Base-by-base conservation (phyloP, 2,329 filamentous ascomycete species). In the Camptophora hylomeconis region DNA sequence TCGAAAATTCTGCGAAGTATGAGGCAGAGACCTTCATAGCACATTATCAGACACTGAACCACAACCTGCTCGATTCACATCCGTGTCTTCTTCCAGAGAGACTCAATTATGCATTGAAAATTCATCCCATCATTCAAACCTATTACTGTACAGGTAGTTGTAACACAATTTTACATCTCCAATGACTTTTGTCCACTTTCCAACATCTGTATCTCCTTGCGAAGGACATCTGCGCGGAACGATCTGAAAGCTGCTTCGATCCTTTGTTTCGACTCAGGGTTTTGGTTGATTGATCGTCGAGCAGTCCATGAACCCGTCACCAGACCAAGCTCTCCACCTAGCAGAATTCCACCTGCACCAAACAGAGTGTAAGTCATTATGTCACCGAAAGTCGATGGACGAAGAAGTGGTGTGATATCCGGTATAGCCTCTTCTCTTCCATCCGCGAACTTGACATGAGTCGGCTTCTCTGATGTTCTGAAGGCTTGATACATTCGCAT, bases 341-440 rank as follows among this genome's bases (percentile, higher is more conserved):
- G 38, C 36, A 80, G 72, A 4, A 77, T 46, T 0, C 74, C 73
- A 9, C 71, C 73, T 0, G 67, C 45, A 0, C 65, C 64, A 25
- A 77, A 72, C 45, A 79, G 67, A 36, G 67, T 65, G 44, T 74
- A 77, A 0, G 75, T 69, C 3, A 69, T 66, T 16, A 72, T 46
- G 38, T 80, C 75, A 9, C 72, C 72, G 26, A 67, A 45, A 1
- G 57, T 57, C 2, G 66, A 69, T 0, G 74, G 75, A 24, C 65
- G 61, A 21, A 79, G 40, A 20, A 70, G 44, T 0, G 61, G 60
- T 0, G 67, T 69, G 19, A 79, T 52, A 40, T 80, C 72, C 0
- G 75, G 75, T 2, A 80, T 54, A 0, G 63, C 45, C 44, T 76
- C 72, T 72, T 42, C 23, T 11, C 71, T 57, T 0, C 75, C 75